Conservation (phyloP, 73 alveolate species). For the Uronychia binucleata region DNA sequence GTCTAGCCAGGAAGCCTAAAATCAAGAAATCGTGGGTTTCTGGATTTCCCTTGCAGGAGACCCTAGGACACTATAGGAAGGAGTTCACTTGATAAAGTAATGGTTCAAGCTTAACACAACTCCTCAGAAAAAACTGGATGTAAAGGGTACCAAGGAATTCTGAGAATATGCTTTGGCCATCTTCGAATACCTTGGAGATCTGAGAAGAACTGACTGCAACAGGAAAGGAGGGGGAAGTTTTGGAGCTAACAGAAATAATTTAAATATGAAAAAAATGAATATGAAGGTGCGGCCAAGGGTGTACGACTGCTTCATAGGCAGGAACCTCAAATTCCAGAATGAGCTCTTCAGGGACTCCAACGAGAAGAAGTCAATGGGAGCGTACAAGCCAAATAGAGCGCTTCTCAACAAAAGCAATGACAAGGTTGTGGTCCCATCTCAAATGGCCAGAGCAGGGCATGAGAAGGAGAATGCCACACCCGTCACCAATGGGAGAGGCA, state of each 20-base stretch:
- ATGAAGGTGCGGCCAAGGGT: background rate
- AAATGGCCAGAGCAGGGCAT: background rate
- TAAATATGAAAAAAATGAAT: background rate
- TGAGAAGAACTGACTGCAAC: too few relatives aligned
- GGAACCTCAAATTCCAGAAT: background rate
- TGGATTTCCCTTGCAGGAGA: too few relatives aligned
- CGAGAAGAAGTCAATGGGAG: background rate
- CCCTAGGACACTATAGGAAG: too few relatives aligned
- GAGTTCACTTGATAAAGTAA: too few relatives aligned
- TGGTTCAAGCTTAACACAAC: too few relatives aligned
- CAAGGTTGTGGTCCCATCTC: background rate
- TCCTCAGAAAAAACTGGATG: too few relatives aligned
- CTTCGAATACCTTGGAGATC: too few relatives aligned
- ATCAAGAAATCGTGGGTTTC: too few relatives aligned
- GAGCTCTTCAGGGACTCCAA: background rate
- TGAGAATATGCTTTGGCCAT: too few relatives aligned
- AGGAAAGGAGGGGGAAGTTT: too few relatives aligned
- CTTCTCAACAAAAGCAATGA: background rate
- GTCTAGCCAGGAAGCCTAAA: too few relatives aligned
- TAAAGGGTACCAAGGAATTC: too few relatives aligned
- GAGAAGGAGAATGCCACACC: background rate
- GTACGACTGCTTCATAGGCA: slow-evolving; percentile 1
- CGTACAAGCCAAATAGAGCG: background rate
- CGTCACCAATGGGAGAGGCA: background rate
- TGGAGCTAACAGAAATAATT: background rate